phyloP scores from a whole-genome alignment of 306 rosid species.

The Styphnolobium japonicum region DNA sequence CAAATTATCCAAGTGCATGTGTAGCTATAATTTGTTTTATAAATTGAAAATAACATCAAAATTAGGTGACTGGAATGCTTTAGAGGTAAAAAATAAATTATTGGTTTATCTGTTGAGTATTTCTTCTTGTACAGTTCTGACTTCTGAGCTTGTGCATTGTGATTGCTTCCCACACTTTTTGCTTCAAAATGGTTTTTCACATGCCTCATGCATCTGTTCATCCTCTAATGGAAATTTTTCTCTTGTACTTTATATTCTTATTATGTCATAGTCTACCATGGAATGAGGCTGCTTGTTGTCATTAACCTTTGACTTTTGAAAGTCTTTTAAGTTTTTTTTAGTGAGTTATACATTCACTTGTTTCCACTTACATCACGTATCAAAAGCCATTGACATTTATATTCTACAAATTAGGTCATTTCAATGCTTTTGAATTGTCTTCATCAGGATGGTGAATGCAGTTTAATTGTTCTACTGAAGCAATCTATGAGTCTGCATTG shows the following conservation, averaged over 20 bases:
- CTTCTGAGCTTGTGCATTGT: background rate
- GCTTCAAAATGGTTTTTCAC: background rate
- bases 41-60: background rate
- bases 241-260: background rate
- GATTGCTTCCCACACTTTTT: background rate
- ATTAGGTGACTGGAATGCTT: background rate
- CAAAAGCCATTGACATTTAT: background rate
- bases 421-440: slow-evolving; percentile 9
- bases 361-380: slow-evolving; percentile 2
- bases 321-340: background rate
- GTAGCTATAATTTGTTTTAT: background rate
- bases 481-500: slow-evolving; percentile 12
- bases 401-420: slow-evolving; percentile 6
- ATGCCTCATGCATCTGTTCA: background rate
- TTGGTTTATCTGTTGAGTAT: background rate
- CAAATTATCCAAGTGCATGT: background rate
- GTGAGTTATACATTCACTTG: background rate
- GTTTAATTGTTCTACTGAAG: background rate
- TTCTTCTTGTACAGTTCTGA: background rate
- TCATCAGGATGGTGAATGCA: background rate
- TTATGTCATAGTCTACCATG: background rate
- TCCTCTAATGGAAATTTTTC: background rate
- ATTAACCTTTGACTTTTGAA: background rate
- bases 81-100: background rate
- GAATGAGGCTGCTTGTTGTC: background rate